Conservation (phyloP, 2,329 filamentous ascomycete species). For the Ophiocordyceps sinensis region DNA sequence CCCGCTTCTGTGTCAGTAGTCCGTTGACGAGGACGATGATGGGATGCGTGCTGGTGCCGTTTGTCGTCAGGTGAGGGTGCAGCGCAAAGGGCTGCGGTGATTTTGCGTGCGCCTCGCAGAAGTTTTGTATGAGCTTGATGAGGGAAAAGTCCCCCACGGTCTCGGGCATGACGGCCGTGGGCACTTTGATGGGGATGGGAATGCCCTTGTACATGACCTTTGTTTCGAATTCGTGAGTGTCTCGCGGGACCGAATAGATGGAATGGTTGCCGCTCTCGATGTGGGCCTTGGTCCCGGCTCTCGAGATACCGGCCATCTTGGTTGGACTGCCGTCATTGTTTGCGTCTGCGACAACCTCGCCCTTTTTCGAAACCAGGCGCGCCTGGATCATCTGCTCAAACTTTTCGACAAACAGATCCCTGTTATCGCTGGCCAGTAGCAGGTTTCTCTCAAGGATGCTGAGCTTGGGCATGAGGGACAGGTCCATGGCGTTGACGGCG, state of each 20-base stretch:
- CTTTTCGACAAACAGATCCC: constrained; percentile 94
- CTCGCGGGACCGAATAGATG: constrained; percentile 66
- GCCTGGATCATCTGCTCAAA: constrained; percentile 90
- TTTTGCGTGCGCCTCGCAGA: constrained; percentile 69
- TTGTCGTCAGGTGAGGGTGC: constrained; percentile 88
- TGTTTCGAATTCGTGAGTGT: constrained; percentile 96
- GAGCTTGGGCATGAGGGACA: constrained; percentile 80
- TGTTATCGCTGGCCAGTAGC: constrained; percentile 79
- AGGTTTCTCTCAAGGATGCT: constrained; percentile 75
- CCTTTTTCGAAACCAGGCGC: constrained; percentile 53
- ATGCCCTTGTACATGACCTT: constrained; percentile 93
- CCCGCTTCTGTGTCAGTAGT: constrained; percentile 85
- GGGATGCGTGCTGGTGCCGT: constrained; percentile 77
- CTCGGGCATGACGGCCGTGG: constrained; percentile 83
- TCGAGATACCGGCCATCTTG: constrained; percentile 34
- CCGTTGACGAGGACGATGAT: constrained; percentile 92
- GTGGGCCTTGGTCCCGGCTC: constrained; percentile 48
- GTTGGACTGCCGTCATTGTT: constrained; percentile 30
- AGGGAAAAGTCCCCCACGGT: constrained; percentile 96
- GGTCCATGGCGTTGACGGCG: constrained; percentile 90
- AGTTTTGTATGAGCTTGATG: constrained; percentile 93
- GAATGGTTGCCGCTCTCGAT: constrained; percentile 39
- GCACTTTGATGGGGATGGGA: constrained; percentile 91
- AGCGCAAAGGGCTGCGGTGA: constrained; percentile 71
- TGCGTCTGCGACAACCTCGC: constrained; percentile 24